Base-by-base conservation (phyloP, 2,329 filamentous ascomycete species). In the Penicillium sp. region DNA sequence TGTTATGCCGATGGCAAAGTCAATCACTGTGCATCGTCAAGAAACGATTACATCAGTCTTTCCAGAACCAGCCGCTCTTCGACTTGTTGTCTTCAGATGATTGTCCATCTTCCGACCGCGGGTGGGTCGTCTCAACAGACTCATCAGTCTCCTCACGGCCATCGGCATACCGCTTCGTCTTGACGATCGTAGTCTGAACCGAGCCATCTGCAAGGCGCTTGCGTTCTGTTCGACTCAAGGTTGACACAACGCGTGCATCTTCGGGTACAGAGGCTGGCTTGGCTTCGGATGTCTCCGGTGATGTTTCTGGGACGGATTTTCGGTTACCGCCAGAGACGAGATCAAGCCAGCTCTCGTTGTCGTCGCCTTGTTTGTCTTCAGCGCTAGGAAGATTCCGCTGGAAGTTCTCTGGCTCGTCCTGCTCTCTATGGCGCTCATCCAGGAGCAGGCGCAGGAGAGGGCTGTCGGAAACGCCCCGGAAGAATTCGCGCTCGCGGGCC, bases 91-190 rank as follows among this genome's bases (percentile, higher is more conserved):
- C 28, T 10, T 51, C 49, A 9, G 13, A 22, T 2, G 58, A 47
- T 7, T 57, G 31, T n/a, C 41, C 45, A 24, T 57, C 43, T 4
- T 41, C 48, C 28, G 58, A 57, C 8, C 58, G 62, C 24, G 64
- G 59, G 20, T 63, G 69, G 36, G 63, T 53, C 8, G 65, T 59
- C 41, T 83, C 78, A 3, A 79, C 69, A 7, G 78, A 81, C 58
- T 84, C 80, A 8, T 79, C 76, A 30, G 69, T 81, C 63, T 85
- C 82, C 61, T 85, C 83, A 3, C 76, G 74, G 0, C 83, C 83
- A 69, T 86, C 82, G 1, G 79, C 72, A 60, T 84, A 86, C 2
- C 79, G 75, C 61, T 79, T 81, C 55, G 81, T 85, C 14, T 82
- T 69, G 9, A 83, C 70, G 1, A 78, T 76, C 58, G 80, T 83